Evolutionary conservation across 148 eudicot species (phyloP), one percentile per base, ranked within the genome.

Genomic region (Spergularia bocconei): DNA sequence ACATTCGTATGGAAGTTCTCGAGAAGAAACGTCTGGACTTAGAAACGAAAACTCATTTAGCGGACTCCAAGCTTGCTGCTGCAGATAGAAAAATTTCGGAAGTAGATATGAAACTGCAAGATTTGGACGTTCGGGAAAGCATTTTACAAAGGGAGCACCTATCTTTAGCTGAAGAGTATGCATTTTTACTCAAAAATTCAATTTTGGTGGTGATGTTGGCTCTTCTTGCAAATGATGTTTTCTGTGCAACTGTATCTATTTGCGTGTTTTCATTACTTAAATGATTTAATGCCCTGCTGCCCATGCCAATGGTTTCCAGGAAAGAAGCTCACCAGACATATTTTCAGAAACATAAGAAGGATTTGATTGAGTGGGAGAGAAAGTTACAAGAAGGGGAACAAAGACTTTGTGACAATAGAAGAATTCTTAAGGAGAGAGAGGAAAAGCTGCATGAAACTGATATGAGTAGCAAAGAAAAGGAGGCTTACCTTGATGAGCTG

Each of bases 331-430:
- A 91, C 76, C 93, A 89, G 64, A 76, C 83, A 25, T 78, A 79
- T 71, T 70, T 79, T 39, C 77, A 75, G 47, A 92, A 86, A 79
- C 88, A 91, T 65, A 92, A 88, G 81, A 80, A 89, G 67, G 99
- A 89, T 81, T 60, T 96, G 74, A 69, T 66, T 50, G 89, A 87
- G 48, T 89, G 97, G 99, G 99, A 92, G 82, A 89, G 77, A 70
- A 91, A 87, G 65, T 79, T 96, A 68, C 97, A 96, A 73, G 97
- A 91, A 74, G 84, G 81, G 23, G 99, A 96, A 84, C 90, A 86
- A 79, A 86, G 86, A 73, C 78, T 92, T 41, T 83, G 86, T 71
- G 88, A 87, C 79, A 80, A 79, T 71, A 81, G 97, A 68, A 89
- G 94, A 80, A 70, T 74, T 58, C 75, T 87, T 21, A 86, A 82